These are phyloP conservation scores for Globisporangium irregulare DNA, from an alignment of 352 stramenopile species.

Conservation along the genomic window DNA sequence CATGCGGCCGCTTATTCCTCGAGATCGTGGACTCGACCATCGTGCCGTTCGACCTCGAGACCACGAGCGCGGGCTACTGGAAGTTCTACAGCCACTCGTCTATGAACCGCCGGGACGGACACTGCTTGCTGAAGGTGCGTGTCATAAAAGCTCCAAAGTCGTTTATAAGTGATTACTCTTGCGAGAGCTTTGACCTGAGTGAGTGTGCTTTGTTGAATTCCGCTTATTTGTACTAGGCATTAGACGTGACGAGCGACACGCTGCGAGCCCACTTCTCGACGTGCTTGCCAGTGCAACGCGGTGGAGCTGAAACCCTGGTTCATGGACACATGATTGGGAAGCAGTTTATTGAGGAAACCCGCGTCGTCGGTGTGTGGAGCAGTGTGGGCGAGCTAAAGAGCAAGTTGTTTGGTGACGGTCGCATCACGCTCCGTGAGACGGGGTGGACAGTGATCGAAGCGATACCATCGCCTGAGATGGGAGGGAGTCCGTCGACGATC, in stretches of 20 bases:
- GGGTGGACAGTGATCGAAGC: conserved; percentile 11
- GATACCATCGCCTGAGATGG: background rate
- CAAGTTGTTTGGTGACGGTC: background rate
- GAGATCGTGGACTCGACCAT: conserved; percentile 6
- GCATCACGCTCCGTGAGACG: background rate
- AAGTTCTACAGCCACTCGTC: background rate
- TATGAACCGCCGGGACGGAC: background rate
- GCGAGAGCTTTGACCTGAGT: too few relatives aligned
- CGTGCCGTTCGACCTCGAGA: conserved; percentile 1
- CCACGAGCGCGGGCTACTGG: conserved; percentile 5
- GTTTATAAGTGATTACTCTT: too few relatives aligned
- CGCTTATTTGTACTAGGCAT: background rate
- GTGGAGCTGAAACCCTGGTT: background rate
- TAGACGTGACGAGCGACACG: conserved; percentile 1
- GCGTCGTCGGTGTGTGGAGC: conserved; percentile 1
- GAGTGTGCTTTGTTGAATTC: too few relatives aligned
- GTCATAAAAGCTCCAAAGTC: background rate
- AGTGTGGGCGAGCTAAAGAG: background rate
- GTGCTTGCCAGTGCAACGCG: background rate
- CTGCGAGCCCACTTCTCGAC: background rate
- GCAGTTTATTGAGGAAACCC: conserved; percentile 1
- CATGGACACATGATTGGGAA: background rate
- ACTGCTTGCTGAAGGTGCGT: background rate
- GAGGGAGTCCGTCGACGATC: background rate
- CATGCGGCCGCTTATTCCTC: background rate